Evolutionary conservation across 176 grass and related monocot genomes (phyloP), one percentile per base, ranked within the genome.

Genomic region (Hordeum marinum): DNA sequence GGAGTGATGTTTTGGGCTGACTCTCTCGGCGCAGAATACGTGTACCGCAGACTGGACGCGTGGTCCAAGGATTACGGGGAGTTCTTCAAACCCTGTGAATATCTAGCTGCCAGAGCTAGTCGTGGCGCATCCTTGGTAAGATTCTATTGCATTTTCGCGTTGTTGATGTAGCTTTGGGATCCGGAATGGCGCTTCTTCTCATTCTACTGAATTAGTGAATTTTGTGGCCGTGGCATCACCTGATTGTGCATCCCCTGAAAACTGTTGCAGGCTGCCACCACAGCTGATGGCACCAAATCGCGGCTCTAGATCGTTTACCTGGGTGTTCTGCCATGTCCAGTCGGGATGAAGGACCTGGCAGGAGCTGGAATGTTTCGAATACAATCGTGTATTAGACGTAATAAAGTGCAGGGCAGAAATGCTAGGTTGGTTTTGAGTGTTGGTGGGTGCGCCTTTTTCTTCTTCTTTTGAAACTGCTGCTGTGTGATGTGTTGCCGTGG

Each of bases 1-100:
- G 93, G 93, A 70, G 67, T 95, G 29, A 86, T 93, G 86, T 91
- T 92, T 82, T 95, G 93, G 88, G 93, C 88, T 6, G 80, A 95
- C 75, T 78, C 71, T 37, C 73, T 95, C 4, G 64, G 86, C 9
- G n/a, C 83, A 3, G 84, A 89, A 61, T 92, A 92, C 34, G 76
- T 93, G 17, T 85, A 87, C 63, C 10, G 78, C 58, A 91, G 83
- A 78, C 46, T 91, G 68, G 83, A 78, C 0, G 70, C 63, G 2
- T 95, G 88, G 90, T 87, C 85, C 1, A 91, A 90, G 35, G 84
- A 83, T 36, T 77, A 95, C 37, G 90, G 90, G n/a, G 63, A 64
- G 46, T 85, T 95, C 77, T 95, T 93, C 65, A 90, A 68, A 81
- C 93, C 90, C 36, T 89, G 88, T 34, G 65, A 84, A 78, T 95